Conservation (phyloP, 768 basidiomycete genomes). For the Xanthoconium stramineum region DNA sequence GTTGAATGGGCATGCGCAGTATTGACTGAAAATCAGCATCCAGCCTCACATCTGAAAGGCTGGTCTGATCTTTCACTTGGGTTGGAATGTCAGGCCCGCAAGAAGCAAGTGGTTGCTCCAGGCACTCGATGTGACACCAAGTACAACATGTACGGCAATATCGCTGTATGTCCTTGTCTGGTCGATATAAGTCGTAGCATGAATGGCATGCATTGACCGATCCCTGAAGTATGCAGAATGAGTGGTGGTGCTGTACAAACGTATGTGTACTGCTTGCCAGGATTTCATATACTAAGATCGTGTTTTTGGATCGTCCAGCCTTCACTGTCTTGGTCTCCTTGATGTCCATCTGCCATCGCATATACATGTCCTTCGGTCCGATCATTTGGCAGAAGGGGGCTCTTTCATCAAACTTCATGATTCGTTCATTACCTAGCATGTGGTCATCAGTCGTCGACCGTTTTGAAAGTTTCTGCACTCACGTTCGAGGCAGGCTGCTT, state of each 20-base stretch:
- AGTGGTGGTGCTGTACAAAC: not conserved
- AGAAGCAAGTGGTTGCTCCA: not conserved
- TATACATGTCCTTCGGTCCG: not conserved
- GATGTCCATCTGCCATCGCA: not conserved
- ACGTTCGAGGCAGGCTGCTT: not conserved
- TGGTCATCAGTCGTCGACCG: not conserved
- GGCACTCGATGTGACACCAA: not conserved
- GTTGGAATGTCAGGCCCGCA: not conserved
- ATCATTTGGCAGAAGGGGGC: not conserved
- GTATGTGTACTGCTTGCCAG: not conserved
- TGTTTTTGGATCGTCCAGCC: not conserved
- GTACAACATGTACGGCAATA: not conserved
- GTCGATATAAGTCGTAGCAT: not conserved
- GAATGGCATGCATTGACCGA: not conserved
- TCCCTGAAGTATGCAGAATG: not conserved
- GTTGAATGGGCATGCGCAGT: not conserved
- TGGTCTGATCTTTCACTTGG: not conserved
- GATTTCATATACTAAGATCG: not conserved
- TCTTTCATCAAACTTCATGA: not conserved
- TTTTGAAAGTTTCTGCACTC: not conserved
- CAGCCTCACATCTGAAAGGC: not conserved
- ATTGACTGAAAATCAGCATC: not conserved
- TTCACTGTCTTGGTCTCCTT: not conserved
- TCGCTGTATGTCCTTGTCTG: not conserved
- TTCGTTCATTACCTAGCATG: not conserved